Conservation (phyloP, 2,329 filamentous ascomycete genomes). For the Verticillium nonalfalfae region DNA sequence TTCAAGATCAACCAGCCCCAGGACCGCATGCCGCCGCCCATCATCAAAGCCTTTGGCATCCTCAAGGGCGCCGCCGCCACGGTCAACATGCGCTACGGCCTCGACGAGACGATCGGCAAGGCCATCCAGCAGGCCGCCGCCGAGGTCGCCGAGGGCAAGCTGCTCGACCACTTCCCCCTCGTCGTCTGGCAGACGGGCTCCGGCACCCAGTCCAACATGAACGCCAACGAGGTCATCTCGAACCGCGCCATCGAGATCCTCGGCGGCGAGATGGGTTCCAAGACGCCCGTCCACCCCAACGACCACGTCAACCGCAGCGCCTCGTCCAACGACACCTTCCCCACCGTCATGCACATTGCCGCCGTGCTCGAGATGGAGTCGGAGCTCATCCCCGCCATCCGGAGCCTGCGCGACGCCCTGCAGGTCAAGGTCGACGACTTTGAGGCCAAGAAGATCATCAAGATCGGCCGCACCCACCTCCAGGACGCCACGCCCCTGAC, state of each 20-base stretch:
- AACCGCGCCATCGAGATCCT: slow-evolving; percentile 98
- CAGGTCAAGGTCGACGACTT: slow-evolving; percentile 87
- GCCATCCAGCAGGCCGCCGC: slow-evolving; percentile 92
- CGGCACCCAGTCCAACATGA: slow-evolving; percentile 99
- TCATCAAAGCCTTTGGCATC: slow-evolving; percentile 91
- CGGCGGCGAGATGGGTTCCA: slow-evolving; percentile 86
- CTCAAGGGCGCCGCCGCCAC: slow-evolving; percentile 94
- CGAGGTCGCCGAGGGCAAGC: slow-evolving; percentile 89
- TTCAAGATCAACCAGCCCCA: slow-evolving; percentile 99
- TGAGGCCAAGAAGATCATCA: slow-evolving; percentile 83
- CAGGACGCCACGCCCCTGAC: slow-evolving; percentile 96
- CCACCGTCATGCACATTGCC: slow-evolving; percentile 99
- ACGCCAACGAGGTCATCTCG: slow-evolving; percentile 99
- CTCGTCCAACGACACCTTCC: slow-evolving; percentile 98
- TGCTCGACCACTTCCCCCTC: slow-evolving; percentile 94
- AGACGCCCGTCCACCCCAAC: slow-evolving; percentile 98
- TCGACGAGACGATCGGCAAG: slow-evolving; percentile 68
- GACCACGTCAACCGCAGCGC: slow-evolving; percentile 99
- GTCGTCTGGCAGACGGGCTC: slow-evolving; percentile 99
- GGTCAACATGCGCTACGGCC: slow-evolving; percentile 91
- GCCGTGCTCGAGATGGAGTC: slow-evolving; percentile 90
- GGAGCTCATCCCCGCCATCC: slow-evolving; percentile 75
- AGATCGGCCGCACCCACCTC: slow-evolving; percentile 96
- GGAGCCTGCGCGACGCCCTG: slow-evolving; percentile 74
- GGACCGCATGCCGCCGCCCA: slow-evolving; percentile 93